Percentiles rank a stretch among this genome's conserved stretches.
Conservation (phyloP, 345 rosid genomes). For the Stellera chamaejasme region DNA sequence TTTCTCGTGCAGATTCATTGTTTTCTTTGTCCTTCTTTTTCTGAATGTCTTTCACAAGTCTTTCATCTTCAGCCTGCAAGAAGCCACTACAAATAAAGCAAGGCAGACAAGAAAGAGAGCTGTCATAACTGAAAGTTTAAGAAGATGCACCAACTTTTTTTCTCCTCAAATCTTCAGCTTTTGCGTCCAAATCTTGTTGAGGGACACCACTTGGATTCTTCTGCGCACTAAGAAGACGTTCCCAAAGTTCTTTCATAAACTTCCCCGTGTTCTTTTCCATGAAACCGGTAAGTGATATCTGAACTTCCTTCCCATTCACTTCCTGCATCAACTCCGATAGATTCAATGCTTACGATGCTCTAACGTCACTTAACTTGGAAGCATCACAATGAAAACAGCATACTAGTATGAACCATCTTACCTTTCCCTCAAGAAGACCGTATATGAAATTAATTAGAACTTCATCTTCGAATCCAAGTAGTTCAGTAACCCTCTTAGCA, state of each 20-base stretch:
- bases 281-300: constrained; percentile 83
- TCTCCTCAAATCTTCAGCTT: constrained; percentile 69
- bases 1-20: constrained; percentile 43
- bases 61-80: constrained; percentile 63
- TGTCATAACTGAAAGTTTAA: neutral
- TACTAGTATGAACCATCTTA: constrained; percentile 9
- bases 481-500: constrained; percentile 84
- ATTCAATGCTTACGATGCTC: neutral
- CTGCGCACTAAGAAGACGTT: constrained; percentile 87
- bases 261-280: constrained; percentile 96
- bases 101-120: neutral
- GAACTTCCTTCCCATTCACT: constrained; percentile 89
- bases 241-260: constrained; percentile 99
- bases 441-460: constrained; percentile 94
- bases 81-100: constrained; percentile 10
- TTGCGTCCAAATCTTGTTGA: constrained; percentile 83
- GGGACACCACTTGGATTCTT: constrained; percentile 87
- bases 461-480: constrained; percentile 96
- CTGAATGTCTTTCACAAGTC: constrained; percentile 47
- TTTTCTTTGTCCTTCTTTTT: constrained; percentile 61
- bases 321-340: constrained; percentile 30
- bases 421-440: constrained; percentile 93
- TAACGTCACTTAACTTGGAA: neutral
- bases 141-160: constrained; percentile 41
- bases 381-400: neutral